phyloP scores from a whole-genome alignment of 2,329 filamentous ascomycete genomes.

The Pseudogymnoascus sp. region DNA sequence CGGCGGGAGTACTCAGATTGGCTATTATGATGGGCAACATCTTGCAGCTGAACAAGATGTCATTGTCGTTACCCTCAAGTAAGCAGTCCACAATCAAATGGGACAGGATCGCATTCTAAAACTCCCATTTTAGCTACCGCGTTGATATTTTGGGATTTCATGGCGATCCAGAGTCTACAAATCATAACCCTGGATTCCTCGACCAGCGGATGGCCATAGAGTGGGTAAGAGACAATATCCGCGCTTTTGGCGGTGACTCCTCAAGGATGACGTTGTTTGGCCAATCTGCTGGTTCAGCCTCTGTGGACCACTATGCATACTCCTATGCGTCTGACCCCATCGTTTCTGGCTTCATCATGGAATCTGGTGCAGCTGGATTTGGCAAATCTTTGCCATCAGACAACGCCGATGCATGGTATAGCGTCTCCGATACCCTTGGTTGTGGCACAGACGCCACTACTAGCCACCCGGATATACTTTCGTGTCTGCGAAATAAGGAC shows the following conservation, averaged over 20 bases:
- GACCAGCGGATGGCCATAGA: slow-evolving; percentile 29
- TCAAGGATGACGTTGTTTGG: slow-evolving; percentile 50
- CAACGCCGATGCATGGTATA: slow-evolving; percentile 23
- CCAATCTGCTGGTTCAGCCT: slow-evolving; percentile 50
- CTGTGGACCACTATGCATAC: slow-evolving; percentile 29
- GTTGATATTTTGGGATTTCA: slow-evolving; percentile 31
- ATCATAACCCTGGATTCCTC: slow-evolving; percentile 15
- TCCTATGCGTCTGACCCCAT: slow-evolving; percentile 20
- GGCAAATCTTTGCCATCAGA: slow-evolving; percentile 18
- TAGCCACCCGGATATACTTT: slow-evolving; percentile 19
- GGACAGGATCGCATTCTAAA: neutral
- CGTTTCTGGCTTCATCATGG: slow-evolving; percentile 16
- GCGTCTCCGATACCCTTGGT: slow-evolving; percentile 20
- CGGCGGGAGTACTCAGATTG: slow-evolving; percentile 32
- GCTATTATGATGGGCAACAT: slow-evolving; percentile 36
- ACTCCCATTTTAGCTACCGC: slow-evolving; percentile 19
- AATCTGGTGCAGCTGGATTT: slow-evolving; percentile 26
- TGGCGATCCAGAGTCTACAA: slow-evolving; percentile 18
- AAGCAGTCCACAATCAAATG: slow-evolving; percentile 15
- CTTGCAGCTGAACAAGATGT: slow-evolving; percentile 31
- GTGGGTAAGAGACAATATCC: slow-evolving; percentile 32
- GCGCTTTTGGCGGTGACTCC: slow-evolving; percentile 30
- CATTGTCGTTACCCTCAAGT: slow-evolving; percentile 22
- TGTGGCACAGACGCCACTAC: slow-evolving; percentile 24
- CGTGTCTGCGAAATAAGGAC: slow-evolving; percentile 24